Conservation (phyloP, 2,329 filamentous ascomycete species). For the Colletotrichum tamarilloi region DNA sequence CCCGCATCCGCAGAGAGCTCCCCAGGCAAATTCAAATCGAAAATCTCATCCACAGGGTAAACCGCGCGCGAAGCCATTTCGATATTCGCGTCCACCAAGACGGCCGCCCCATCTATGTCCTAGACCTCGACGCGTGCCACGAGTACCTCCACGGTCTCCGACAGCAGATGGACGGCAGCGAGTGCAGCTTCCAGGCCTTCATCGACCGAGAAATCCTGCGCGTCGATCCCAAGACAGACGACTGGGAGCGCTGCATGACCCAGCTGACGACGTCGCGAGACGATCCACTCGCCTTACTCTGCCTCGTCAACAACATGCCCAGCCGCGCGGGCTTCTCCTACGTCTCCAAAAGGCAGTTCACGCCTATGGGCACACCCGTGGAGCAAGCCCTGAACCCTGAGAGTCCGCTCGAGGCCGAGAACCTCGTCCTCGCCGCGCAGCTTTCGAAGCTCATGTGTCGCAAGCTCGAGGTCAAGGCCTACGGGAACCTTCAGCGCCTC, state of each 20-base stretch:
- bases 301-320: constrained; percentile 57
- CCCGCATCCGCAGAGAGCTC: constrained; percentile 51
- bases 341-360: constrained; percentile 38
- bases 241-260: constrained; percentile 53
- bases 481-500: constrained; percentile 52
- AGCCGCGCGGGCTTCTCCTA: constrained; percentile 55
- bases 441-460: constrained; percentile 56
- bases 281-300: constrained; percentile 51
- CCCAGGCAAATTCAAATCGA: constrained; percentile 51
- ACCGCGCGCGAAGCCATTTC: constrained; percentile 51
- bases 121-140: constrained; percentile 53
- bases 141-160: constrained; percentile 50
- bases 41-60: constrained; percentile 48
- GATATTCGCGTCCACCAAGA: constrained; percentile 55
- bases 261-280: constrained; percentile 50
- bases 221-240: constrained; percentile 15
- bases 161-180: constrained; percentile 49
- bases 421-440: constrained; percentile 54
- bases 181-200: constrained; percentile 53
- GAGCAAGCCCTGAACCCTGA: constrained; percentile 52
- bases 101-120: constrained; percentile 52
- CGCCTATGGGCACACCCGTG: background rate
- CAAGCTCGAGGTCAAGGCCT: constrained; percentile 57
- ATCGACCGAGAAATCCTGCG: constrained; percentile 53
- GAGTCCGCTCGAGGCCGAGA: constrained; percentile 45